phyloP scores from a whole-genome alignment of 108 stramenopile genomes.

The Nitzschia putrida region DNA sequence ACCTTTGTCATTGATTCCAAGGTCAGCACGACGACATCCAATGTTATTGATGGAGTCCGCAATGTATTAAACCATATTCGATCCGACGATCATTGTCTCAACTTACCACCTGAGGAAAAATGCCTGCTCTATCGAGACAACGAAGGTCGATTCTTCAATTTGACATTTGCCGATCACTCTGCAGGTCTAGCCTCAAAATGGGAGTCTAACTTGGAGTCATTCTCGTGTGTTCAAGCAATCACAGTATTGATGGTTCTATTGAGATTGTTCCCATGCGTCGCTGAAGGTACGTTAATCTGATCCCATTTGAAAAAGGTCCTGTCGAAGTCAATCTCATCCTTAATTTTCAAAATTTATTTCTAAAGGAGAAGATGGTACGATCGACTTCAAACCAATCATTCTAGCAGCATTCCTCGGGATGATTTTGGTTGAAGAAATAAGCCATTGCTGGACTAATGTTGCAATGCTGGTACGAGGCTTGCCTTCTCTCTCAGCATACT shows the following conservation, averaged over 20 bases:
- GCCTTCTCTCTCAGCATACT: constrained; percentile 58
- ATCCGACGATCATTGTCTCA: not conserved
- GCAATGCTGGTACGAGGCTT: constrained; percentile 56
- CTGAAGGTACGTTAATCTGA: constrained; percentile 2
- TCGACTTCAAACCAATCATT: constrained; percentile 45
- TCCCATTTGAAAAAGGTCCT: not conserved
- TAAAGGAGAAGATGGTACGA: not conserved
- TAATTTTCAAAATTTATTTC: not conserved
- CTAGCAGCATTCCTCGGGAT: constrained; percentile 50
- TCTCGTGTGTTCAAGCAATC: constrained; percentile 61
- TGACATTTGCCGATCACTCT: constrained; percentile 28
- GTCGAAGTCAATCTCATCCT: not conserved
- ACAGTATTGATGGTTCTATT: constrained; percentile 52
- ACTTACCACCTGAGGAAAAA: constrained; percentile 22
- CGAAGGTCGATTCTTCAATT: constrained; percentile 56
- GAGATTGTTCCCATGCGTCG: constrained; percentile 47
- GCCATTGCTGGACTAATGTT: constrained; percentile 57
- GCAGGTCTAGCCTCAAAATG: constrained; percentile 44
- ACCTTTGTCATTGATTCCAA: constrained; percentile 36
- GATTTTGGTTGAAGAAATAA: constrained; percentile 63
- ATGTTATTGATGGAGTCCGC: constrained; percentile 24
- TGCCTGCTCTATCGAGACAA: constrained; percentile 61
- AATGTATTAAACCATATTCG: constrained; percentile 14
- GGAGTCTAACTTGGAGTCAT: constrained; percentile 39
- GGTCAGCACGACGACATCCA: constrained; percentile 17